Percentiles rank a stretch among this genome's conserved stretches.
Conservation (phyloP, 768 basidiomycete genomes). For the Rubroboletus pulcherrimus region DNA sequence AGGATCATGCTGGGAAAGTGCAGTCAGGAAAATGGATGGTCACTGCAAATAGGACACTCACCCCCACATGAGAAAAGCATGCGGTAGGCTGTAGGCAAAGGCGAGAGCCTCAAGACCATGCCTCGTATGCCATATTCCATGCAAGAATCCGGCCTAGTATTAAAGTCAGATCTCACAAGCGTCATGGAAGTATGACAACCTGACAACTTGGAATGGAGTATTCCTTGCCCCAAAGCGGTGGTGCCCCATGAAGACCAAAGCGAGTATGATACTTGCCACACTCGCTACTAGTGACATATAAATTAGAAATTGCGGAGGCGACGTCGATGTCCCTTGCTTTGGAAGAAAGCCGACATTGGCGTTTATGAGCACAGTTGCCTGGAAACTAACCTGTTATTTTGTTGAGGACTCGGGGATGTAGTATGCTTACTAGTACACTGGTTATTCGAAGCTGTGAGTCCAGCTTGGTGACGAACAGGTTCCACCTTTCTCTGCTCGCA, state of each 20-base stretch:
- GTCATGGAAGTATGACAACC: constrained; percentile 5
- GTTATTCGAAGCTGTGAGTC: constrained; percentile 50
- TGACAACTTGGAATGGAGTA: constrained; percentile 34
- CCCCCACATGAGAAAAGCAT: constrained; percentile 58
- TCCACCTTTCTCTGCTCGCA: constrained; percentile 41
- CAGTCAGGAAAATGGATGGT: neutral
- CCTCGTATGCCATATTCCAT: constrained; percentile 18
- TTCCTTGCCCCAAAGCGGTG: constrained; percentile 33
- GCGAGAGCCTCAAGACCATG: constrained; percentile 49
- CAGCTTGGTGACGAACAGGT: constrained; percentile 40
- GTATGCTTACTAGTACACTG: constrained; percentile 45
- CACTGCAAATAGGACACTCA: constrained; percentile 28
- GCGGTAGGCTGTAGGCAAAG: constrained; percentile 53
- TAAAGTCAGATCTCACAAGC: neutral
- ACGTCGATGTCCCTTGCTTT: constrained; percentile 37
- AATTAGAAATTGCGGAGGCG: constrained; percentile 36
- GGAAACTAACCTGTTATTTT: neutral
- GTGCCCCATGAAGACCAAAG: constrained; percentile 41
- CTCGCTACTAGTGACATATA: constrained; percentile 44
- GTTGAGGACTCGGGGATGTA: neutral
- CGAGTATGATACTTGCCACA: constrained; percentile 41
- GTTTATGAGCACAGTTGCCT: constrained; percentile 57
- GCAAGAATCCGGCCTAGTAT: constrained; percentile 16
- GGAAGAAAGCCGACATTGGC: constrained; percentile 59
- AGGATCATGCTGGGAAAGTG: constrained; percentile 23